Evolutionary conservation across 2,329 filamentous ascomycete genomes (phyloP), one percentile per base, ranked within the genome.

Genomic region (Pseudophaeomoniella oleicola): DNA sequence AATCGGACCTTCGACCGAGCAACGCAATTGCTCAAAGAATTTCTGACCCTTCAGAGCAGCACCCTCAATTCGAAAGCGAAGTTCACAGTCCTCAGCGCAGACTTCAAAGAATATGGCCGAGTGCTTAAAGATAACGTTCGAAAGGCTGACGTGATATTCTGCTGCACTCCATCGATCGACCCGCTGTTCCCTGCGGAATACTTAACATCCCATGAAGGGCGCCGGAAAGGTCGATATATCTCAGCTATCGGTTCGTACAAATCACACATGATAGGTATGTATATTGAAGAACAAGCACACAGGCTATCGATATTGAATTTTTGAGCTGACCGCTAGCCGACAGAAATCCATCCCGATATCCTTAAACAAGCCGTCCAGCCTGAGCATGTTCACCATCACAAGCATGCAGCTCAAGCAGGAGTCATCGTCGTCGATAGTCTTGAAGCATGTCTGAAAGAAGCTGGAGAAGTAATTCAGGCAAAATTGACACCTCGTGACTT

Each of bases 401-500:
- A 59, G 39, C 67, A 73, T 39, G 64, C 70, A 12, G 54, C 64
- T 16, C 63, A 72, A 38, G 74, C 75, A 3, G 71, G 74, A 0
- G 68, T 77, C 0, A 57, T 79, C 1, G 60, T 78, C 3, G 72
- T 75, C 2, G 71, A 78, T 50, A 87, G 80, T 6, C 65, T 93
- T 0, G 78, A 84, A 17, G 82, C 81, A 0, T 86, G 80, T 32
- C 55, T 94, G 31, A 77, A 78, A 47, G 84, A 94, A 52, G 81
- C 87, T 0, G 88, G 88, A 0, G 88, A 96, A 61, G 66, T 96
- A 34, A 79, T 92, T 6, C 74, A 84, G 45, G 83, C 84, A 0
- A 77, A 75, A 0, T 63, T 94, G 17, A 66, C 67, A 15, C 76
- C 82, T 0, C 69, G 75, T 32, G 79, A 92, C 47, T 69, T 94